Conservation (phyloP, 441 rosid species). For the Brassica balearica region DNA sequence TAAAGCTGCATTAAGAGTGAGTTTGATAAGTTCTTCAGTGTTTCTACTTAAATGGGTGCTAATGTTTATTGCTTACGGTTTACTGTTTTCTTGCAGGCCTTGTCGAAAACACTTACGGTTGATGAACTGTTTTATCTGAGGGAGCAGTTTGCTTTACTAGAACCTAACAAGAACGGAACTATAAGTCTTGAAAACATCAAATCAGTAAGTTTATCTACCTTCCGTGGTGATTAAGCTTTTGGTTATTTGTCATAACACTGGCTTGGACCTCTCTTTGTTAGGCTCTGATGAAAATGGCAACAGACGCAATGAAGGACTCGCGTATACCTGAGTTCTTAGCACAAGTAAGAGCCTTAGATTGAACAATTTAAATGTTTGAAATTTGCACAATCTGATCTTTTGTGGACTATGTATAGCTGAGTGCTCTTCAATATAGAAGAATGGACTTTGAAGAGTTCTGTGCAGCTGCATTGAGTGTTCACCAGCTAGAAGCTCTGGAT, state of each 20-base stretch:
- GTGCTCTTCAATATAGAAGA: conserved; percentile 69
- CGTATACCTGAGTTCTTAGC: conserved; percentile 79
- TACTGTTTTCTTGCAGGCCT: conserved; percentile 58
- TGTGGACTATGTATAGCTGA: conserved; percentile 55
- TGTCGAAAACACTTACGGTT: conserved; percentile 80
- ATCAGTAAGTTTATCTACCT: conserved; percentile 48
- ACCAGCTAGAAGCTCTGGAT: conserved; percentile 26
- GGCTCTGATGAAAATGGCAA: conserved; percentile 83
- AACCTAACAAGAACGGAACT: conserved; percentile 81
- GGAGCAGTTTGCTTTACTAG: conserved; percentile 83
- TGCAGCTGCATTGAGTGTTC: conserved; percentile 24
- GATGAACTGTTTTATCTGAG: conserved; percentile 80
- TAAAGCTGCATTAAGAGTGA: conserved; percentile 92
- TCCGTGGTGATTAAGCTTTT: neutral
- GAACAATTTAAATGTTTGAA: conserved; percentile 4
- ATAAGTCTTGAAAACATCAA: conserved; percentile 80
- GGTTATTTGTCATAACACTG: conserved; percentile 16
- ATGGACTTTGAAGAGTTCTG: conserved; percentile 26
- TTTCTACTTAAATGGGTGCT: neutral
- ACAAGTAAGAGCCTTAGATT: conserved; percentile 57
- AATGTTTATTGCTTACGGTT: conserved; percentile 23
- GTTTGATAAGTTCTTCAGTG: conserved; percentile 21
- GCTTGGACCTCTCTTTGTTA: conserved; percentile 38
- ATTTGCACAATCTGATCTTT: neutral
- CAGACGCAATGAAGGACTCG: conserved; percentile 94